Base-by-base conservation (phyloP, 2,329 filamentous ascomycete species). In the Delphinella strobiligena region DNA sequence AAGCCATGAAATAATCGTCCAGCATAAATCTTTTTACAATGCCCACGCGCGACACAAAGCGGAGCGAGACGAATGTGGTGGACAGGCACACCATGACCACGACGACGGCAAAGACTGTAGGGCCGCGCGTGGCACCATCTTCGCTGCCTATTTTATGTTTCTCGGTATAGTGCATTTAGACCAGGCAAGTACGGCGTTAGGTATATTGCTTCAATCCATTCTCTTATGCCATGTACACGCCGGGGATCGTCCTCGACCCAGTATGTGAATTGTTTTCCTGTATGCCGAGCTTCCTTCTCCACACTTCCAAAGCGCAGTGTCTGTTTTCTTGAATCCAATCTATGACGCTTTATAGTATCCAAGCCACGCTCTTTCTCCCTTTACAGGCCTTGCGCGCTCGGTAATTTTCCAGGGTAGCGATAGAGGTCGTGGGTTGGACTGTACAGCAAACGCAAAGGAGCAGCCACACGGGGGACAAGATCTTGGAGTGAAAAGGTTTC, bases 1-100 rank as follows among this genome's bases (percentile, higher is more conserved):
- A 48, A 9, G 86, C 60, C 59, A 94, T 91, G 51, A 83, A 74
- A 60, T 79, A 82, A 66, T 94, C 88, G 61, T 93, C 86, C 66
- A 74, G 74, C 40, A 72, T 77, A 37, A 86, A 62, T 40, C 72
- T 78, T 49, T 74, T 75, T 41, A 94, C 80, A 36, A 95, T 79
- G 34, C 72, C 75, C 36, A 74, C 68, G 19, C 87, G 74, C 44
- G 82, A 86, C 31, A 84, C 62, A 49, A 93, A 67, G 40, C 88
- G 78, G 27, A 83, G 71, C 31, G 69, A 68, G 49, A 94, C 83
- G 55, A 93, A 89, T 40, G 82, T 53, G 30, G 80, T 80, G 37
- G 83, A 77, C 38, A 88, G 58, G 16, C 71, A 71, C 45, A 88
- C 71, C 37, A 81, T 83, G 15, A 71, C 65, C 5, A 74, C 72